Evolutionary conservation across 1,139 yeast genomes (phyloP), one percentile per base, ranked within the genome.

Genomic region (Geotrichum bryndzae): DNA sequence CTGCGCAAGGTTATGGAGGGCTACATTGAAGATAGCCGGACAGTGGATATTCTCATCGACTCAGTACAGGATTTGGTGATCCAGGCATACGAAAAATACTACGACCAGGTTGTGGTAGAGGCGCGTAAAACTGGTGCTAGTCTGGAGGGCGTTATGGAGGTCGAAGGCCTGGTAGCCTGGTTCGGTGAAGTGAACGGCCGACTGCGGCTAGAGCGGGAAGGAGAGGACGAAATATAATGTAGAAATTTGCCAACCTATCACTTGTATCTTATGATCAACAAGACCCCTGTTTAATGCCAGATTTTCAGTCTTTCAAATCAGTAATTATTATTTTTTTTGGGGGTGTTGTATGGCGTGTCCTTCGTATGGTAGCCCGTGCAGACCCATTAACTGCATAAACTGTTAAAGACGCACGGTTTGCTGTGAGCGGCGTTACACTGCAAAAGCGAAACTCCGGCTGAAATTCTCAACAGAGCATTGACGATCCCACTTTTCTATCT

Each of bases 51-150:
- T 74, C 79, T 83, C 69, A 80, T 80, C 54, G 88, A 85, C 68
- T 86, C 88, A 6, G 78, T 84, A 38, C 86, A 84, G 59, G 87
- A 85, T 63, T 76, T 80, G 48, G 76, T 85, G 15, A 72, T 82
- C 53, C 81, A 79, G 57, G 74, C 77, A 15, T 85, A 85, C 68
- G 80, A 79, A 48, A 71, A 68, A 11, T 84, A 79, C 65, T 79
- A 80, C 67, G 72, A 72, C 7, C 62, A 67, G 31, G 66, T 75
- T 57, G 69, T 69, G 13, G 66, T 66, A 2, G 67, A 38, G 33
- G 63, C 62, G 18, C 60, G 65, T 18, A 59, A 57, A 1, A 45
- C 68, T 4, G 63, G 68, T 1, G 71, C 68, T 31, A 66, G 64
- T 48, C 68, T 68, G 33, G 76, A 71, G 56, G 66, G 64, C 6